Evolutionary conservation across 768 basidiomycete genomes (phyloP).

Genomic region (Cystofilobasidium capitatum): DNA sequence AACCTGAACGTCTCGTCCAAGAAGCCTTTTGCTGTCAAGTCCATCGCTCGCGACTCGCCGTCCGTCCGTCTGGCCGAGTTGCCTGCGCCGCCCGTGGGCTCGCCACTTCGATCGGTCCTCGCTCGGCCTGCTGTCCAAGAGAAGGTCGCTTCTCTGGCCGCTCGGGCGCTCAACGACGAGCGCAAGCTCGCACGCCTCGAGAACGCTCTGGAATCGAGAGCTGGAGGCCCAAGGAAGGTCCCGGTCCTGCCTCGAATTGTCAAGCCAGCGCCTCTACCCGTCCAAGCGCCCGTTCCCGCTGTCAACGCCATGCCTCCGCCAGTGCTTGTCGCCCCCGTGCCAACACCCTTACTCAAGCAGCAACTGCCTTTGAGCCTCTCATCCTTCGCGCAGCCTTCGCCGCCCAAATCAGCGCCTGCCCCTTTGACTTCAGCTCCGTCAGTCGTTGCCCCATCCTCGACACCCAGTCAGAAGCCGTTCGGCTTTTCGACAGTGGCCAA

Average conservation of each 20-base stretch:
- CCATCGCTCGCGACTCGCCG: not conserved
- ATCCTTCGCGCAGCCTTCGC: too few species aligned
- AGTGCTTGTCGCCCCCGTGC: too few species aligned
- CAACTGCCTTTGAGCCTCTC: too few species aligned
- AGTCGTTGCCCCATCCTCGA: not conserved
- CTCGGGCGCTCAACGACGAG: conserved; percentile 22
- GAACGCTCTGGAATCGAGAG: conserved; percentile 3
- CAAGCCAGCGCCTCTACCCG: too few species aligned
- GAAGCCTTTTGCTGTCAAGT: not conserved
- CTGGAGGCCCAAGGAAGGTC: not conserved
- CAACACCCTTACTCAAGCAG: too few species aligned
- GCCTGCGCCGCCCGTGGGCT: not conserved
- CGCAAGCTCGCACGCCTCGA: conserved; percentile 10
- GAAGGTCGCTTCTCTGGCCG: conserved; percentile 22
- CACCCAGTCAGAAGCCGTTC: not conserved
- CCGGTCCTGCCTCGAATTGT: not conserved
- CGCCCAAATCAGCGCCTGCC: too few species aligned
- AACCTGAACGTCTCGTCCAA: conserved; percentile 25
- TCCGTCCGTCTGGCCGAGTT: not conserved
- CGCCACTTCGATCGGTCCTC: conserved; percentile 13
- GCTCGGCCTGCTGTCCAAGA: not conserved
- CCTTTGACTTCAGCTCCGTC: too few species aligned
- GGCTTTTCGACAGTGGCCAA: not conserved
- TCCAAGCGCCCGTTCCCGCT: too few species aligned
- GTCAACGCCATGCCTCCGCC: too few species aligned